Base-by-base conservation (phyloP, 164 flowering plant species). In the Umbilicus rupestris region DNA sequence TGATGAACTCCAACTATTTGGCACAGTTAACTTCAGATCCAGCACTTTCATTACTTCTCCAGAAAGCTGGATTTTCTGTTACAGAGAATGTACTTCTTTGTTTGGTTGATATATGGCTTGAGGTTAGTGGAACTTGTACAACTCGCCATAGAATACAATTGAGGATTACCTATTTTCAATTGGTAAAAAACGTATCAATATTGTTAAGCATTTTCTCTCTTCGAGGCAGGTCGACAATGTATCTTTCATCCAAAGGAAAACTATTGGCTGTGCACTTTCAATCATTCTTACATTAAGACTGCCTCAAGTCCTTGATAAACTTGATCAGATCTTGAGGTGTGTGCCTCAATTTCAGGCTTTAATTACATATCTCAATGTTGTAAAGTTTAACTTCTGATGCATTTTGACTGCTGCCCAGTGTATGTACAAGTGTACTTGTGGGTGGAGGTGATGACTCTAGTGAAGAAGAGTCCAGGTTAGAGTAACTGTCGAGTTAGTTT, bases 241-340 rank as follows among this genome's bases (percentile, higher is more conserved):
- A 29, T 75, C 82, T 39, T 78, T 85, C 64, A 77, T 77, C 63
- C 97, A 92, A 66, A 84, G 73, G 69, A 94, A 88, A 81, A 77
- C 79, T 39, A 70, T 77, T 79, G 95, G 86, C 47, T 78, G 91
- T 52, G 97, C 97, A 33, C 95, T 94, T 69, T 87, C 99, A 26
- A 80, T 89, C 50, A 82, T 85, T 74, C 68, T 94, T 76, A 84
- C 96, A 19, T 73, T 89, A 69, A 82, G 96, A 76, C 65, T 87
- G 73, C 95, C 96, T 77, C 88, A 89, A 83, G 87, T 91, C 52
- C 96, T 89, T 65, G 96, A 94, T 73, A 89, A 79, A 75, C 87
- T 94, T 68, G 99, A 94, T 83, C 93, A 81, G 68, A 94, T 94
- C 57, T 70, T 95, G 57, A 85, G 96, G 99, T 95, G 75, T 52